Conservation (phyloP, 768 basidiomycete genomes). For the Tricholoma terreum region DNA sequence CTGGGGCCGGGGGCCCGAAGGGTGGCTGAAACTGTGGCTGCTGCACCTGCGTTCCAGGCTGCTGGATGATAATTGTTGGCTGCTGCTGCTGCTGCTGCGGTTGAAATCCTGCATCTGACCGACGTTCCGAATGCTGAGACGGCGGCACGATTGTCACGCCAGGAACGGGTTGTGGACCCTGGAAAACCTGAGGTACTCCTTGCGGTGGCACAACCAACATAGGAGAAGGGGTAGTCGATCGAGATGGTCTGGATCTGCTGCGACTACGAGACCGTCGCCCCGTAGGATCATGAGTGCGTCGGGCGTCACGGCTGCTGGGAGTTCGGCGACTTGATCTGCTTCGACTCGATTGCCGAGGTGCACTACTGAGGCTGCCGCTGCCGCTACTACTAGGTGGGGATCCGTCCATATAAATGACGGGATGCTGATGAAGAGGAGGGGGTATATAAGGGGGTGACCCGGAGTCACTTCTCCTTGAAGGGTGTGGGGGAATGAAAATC, state of each 20-base stretch:
- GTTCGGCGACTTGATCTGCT: constrained; percentile 6
- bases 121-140: not conserved
- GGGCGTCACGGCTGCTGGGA: constrained; percentile 15
- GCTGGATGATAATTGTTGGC: constrained; percentile 3
- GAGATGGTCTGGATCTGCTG: constrained; percentile 2
- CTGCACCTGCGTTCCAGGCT: not conserved
- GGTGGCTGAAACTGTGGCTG: not conserved
- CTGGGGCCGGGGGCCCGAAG: not conserved
- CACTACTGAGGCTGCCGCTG: not conserved
- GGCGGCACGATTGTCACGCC: not conserved
- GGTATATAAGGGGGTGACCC: constrained; percentile 1
- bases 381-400: constrained; percentile 1
- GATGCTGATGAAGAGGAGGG: constrained; percentile 4
- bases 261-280: not conserved
- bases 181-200: not conserved
- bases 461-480: not conserved
- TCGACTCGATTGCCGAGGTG: constrained; percentile 1
- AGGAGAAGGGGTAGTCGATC: not conserved
- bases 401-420: constrained; percentile 9
- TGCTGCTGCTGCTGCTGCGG: not conserved
- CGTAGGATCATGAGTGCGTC: constrained; percentile 11
- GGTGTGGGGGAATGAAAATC: constrained; percentile 23
- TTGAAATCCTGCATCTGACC: not conserved
- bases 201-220: not conserved
- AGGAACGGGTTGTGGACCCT: not conserved